Percentiles rank a stretch among this genome's conserved stretches.
Conservation (phyloP, 2,329 filamentous ascomycete species). For the Paracamarosporium sp. region DNA sequence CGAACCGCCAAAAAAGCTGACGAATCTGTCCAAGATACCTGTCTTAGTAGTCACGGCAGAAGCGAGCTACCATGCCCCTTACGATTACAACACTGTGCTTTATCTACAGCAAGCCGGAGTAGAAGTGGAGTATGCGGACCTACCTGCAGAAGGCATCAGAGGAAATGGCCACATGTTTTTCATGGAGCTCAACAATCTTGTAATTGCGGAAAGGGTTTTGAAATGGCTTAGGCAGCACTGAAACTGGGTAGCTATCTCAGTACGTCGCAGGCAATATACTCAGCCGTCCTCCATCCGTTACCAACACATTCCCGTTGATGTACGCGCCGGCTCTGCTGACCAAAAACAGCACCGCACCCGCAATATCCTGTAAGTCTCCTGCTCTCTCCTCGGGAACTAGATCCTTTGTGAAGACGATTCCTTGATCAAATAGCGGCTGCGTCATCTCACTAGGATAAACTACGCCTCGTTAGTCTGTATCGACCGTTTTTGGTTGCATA, state of each 20-base stretch:
- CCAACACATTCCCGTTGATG: constrained; percentile 58
- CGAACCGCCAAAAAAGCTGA: constrained; percentile 52
- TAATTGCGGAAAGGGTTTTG: constrained; percentile 22
- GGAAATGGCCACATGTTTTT: constrained; percentile 54
- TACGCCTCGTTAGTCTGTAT: neutral
- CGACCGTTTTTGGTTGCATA: neutral
- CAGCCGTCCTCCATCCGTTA: constrained; percentile 52
- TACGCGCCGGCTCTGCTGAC: constrained; percentile 59
- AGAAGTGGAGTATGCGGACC: constrained; percentile 25
- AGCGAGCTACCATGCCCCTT: constrained; percentile 61
- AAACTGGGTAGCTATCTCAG: constrained; percentile 11
- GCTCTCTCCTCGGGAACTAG: constrained; percentile 51
- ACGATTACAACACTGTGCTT: constrained; percentile 61
- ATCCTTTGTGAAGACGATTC: neutral
- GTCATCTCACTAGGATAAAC: constrained; percentile 16
- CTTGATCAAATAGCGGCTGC: neutral
- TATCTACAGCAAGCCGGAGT: constrained; percentile 57
- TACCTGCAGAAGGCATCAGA: constrained; percentile 68
- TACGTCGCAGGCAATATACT: constrained; percentile 32
- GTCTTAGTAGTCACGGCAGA: constrained; percentile 60
- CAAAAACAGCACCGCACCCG: constrained; percentile 57
- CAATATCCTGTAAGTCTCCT: constrained; percentile 53
- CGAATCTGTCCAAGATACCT: constrained; percentile 56
- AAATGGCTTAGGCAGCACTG: constrained; percentile 15
- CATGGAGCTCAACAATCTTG: constrained; percentile 39